phyloP scores from a whole-genome alignment of 495 filamentous ascomycete genomes.

The Ramalina intermedia region DNA sequence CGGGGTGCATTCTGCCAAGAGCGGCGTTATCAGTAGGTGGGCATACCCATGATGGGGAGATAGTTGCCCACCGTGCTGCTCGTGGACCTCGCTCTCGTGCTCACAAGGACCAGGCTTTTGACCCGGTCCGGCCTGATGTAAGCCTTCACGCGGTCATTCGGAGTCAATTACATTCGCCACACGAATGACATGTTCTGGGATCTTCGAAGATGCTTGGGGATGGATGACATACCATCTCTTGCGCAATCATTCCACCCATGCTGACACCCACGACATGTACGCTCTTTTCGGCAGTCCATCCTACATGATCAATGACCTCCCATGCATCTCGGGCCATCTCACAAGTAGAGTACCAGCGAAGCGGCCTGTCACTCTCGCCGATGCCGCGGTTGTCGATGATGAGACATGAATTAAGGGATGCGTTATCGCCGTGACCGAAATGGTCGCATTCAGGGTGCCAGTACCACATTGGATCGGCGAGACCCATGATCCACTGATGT shows the following conservation, averaged over 20 bases:
- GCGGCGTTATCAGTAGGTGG: too few relatives aligned
- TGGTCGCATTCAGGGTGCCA: slow-evolving; percentile 65
- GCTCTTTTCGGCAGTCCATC: slow-evolving; percentile 44
- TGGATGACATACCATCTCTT: slow-evolving; percentile 43
- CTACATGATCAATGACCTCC: slow-evolving; percentile 52
- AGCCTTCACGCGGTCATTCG: background rate
- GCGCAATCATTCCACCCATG: slow-evolving; percentile 79
- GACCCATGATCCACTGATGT: slow-evolving; percentile 43
- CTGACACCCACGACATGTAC: slow-evolving; percentile 61
- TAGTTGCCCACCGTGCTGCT: background rate
- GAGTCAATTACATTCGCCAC: background rate
- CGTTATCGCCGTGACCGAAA: slow-evolving; percentile 48
- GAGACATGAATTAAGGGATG: slow-evolving; percentile 49
- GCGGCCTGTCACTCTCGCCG: slow-evolving; percentile 59
- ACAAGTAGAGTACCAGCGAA: slow-evolving; percentile 52
- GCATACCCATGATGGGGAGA: too few relatives aligned
- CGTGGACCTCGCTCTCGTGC: slow-evolving; percentile 19
- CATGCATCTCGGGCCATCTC: slow-evolving; percentile 61
- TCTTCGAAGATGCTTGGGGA: background rate
- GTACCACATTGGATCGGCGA: slow-evolving; percentile 44
- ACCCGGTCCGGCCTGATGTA: slow-evolving; percentile 24
- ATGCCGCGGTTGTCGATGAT: slow-evolving; percentile 63
- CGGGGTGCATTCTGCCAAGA: too few relatives aligned
- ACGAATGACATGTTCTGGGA: background rate
- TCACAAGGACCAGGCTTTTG: background rate